Percentiles rank a stretch among this genome's conserved stretches.
Conservation (phyloP, 2,329 filamentous ascomycete genomes). For the Penicillium sp. region DNA sequence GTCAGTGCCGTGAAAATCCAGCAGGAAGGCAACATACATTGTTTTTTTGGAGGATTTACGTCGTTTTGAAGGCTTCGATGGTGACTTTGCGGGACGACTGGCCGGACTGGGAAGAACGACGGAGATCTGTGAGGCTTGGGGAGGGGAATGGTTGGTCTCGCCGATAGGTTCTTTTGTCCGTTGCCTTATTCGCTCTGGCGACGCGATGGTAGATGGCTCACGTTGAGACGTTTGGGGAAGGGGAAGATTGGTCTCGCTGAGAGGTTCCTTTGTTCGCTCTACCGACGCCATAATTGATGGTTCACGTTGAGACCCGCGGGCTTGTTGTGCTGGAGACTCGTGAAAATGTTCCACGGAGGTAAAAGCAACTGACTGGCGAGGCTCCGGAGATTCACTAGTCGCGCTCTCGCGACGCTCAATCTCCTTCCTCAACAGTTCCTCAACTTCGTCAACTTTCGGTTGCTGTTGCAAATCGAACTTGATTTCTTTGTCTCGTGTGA, state of each 20-base stretch:
- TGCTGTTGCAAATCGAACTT: conserved; percentile 37
- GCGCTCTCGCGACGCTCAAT: not conserved
- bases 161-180: too few relatives aligned
- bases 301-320: not conserved
- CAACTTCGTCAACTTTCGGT: conserved; percentile 39
- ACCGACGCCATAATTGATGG: not conserved
- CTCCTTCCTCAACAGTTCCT: not conserved
- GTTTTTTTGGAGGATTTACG: not conserved
- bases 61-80: not conserved
- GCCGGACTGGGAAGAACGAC: not conserved
- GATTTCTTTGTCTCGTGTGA: conserved; percentile 44
- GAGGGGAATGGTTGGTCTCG: not conserved
- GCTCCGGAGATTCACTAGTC: not conserved
- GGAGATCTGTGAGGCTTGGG: not conserved
- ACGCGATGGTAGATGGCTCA: too few relatives aligned
- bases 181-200: too few relatives aligned
- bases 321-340: too few relatives aligned
- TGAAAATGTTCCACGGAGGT: not conserved
- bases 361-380: not conserved
- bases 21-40: not conserved
- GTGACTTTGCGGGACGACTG: too few relatives aligned
- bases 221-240: not conserved
- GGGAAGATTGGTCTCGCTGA: not conserved
- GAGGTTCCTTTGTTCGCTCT: not conserved
- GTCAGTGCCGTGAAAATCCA: not conserved